A percentile compares a stretch with the other conserved stretches of the same genome.
Evolutionary conservation across 2,329 filamentous ascomycete genomes (phyloP).

Genomic region (Pyricularia grisea): DNA sequence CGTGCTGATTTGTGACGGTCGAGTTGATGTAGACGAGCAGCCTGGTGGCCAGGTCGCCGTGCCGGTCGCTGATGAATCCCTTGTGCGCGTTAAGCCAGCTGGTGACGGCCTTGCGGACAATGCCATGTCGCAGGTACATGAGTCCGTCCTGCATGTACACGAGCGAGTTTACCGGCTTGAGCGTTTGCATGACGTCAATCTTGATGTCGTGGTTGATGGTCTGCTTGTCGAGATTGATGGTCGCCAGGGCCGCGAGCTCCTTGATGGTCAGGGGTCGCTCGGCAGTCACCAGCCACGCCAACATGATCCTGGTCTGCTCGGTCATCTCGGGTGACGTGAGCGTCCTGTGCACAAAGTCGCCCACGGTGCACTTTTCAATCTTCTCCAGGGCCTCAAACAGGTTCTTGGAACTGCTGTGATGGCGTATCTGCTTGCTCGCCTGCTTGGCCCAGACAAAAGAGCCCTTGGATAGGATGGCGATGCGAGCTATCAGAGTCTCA

Average conservation of each 20-base stretch:
- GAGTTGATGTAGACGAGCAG: background rate
- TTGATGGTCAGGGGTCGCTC: background rate
- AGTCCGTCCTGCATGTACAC: background rate
- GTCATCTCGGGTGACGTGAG: background rate
- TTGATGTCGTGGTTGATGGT: background rate
- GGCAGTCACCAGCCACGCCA: background rate
- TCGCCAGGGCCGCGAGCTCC: background rate
- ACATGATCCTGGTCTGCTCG: background rate
- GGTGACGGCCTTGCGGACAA: background rate
- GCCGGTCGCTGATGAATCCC: background rate
- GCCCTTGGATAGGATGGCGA: background rate
- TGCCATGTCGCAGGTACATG: background rate
- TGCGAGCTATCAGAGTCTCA: background rate
- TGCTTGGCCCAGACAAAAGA: background rate
- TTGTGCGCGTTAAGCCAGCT: background rate
- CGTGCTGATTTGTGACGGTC: background rate
- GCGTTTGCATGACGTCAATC: background rate
- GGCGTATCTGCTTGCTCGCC: background rate
- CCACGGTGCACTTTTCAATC: background rate
- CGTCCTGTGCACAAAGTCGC: background rate
- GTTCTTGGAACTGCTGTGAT: background rate
- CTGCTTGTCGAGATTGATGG: background rate
- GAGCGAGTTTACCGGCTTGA: background rate
- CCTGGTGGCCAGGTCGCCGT: background rate
- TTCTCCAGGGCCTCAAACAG: background rate